Evolutionary conservation across 106 monocot species (phyloP), one percentile per base, ranked within the genome.

Genomic region (Dioscorea dumetorum): DNA sequence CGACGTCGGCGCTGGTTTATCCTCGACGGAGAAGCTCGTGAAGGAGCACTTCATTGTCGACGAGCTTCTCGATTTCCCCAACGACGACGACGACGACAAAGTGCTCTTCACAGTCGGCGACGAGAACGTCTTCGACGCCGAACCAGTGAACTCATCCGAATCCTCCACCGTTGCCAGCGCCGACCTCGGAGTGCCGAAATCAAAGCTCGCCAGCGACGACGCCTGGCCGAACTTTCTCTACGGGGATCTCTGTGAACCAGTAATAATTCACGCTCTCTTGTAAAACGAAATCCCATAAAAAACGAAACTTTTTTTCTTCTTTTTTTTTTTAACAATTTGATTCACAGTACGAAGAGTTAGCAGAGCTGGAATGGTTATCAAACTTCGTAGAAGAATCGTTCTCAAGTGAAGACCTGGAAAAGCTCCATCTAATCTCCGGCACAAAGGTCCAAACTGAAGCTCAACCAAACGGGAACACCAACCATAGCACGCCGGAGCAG

Each of bases 21-120:
- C 24, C 5, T 18, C 69, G 10, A 12, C 31, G 54, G 60, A 49
- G 34, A 74, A 84, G 73, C 73, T 72, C 71, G 67, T 76, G 64
- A 61, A 61, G 48, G 87, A 90, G 21, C 69, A 76, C 31, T 90
- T 94, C 77, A 17, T 78, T 54, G 77, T 94, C 12, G 94, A 94
- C 20, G 94, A 94, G 62, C 82, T 90, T 16, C 84, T 94, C 63
- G 82, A 94, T 68, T 79, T 90, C 72, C 80, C 89, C 24, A 84
- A 82, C 73, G 87, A 90, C 20, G 78, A 73, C 23, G 82, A 68
- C 7, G 81, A 67, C 24, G 66, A 20, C 16, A 32, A 2, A 9
- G 78, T 65, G 14, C 0, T 23, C 65, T 48, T 8, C 52, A 49
- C 9, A 24, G 81, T 22, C 0, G 67, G 22, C 33, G 84, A 77